Base-by-base conservation (phyloP, 306 rosid genomes). In the Rosa persica region DNA sequence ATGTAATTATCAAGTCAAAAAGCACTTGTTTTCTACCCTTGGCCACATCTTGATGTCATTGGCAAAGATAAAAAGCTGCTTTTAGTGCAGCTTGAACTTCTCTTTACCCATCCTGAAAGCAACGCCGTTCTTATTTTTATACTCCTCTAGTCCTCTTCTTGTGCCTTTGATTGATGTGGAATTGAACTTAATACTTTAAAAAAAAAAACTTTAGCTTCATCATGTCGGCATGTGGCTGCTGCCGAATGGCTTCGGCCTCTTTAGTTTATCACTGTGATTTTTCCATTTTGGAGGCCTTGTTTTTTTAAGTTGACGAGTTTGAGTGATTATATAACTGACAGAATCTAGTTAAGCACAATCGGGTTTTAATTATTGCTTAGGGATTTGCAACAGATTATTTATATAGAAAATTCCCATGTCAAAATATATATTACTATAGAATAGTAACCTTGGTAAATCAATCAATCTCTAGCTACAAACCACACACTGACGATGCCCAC, bases 401-500 rank as follows among this genome's bases (percentile, higher is more conserved):
- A 67, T 20, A 67, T 30, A 20, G 46, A 40, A n/a, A 12, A 76
- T 76, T 54, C 17, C 69, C 22, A 58, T 12, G 36, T 11, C 73
- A 48, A 2, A 54, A 55, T 38, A 64, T 79, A 66, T 61, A 72
- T 73, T 55, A 70, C 66, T 25, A 61, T 61, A 67, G 74, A 57
- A 39, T 67, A 4, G 54, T 34, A 65, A 40, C 72, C 61, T 80
- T 43, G 61, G 71, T 83, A 49, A 62, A 36, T 19, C 47, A 58
- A 30, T 30, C 36, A 30, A 30, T 30, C 44, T 67, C 81, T 44
- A 30, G 36, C 67, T 16, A 73, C 83, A 65, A 65, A 39, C 22
- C 47, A 76, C 66, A 73, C 55, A 84, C 74, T 25, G 68, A 30
- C 9, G 60, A 74, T 7, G n/a, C 57, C 60, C 72, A 49, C 57